Base-by-base conservation (phyloP, 345 rosid genomes). In the Acer campestre region DNA sequence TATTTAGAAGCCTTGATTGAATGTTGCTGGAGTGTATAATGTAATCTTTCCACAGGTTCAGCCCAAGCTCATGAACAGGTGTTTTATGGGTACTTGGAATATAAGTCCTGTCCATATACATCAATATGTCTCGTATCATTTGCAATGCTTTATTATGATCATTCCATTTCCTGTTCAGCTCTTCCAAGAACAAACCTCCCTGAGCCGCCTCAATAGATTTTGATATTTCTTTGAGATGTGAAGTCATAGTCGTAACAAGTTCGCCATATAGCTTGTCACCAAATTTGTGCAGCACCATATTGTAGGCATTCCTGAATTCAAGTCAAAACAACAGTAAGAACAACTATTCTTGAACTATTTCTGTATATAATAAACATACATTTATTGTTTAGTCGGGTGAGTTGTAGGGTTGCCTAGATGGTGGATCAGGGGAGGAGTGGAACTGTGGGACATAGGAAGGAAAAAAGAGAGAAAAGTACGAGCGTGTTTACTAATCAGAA, bases 101-200 rank as follows among this genome's bases (percentile, higher is more conserved):
- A 81, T 88, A 96, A 31, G 98, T 94, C 76, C 99, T 89, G 75
- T 96, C 99, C 98, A 94, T 94, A 84, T 96, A 96, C 99, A 94
- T 96, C 82, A 96, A 87, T 72, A 96, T 96, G 85, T 96, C 99
- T 42, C 99, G 85, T 72, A 96, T 94, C 99, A 96, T 96, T 74
- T 96, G 97, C 78, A 96, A 74, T 3, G 99, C 99, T 81, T 96
- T 96, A 84, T 96, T 96, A 80, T 96, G 99, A 78, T 96, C 99
- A 58, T 88, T 91, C 99, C 99, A 96, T 83, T 94, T 94, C 84
- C 94, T 88, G 88, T 96, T 94, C 35, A 96, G 87, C 90, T 94
- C 99, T 81, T 94, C 97, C 55, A 92, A 82, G 67, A 96, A 96
- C 0, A 92, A 87, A 58, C 93, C 97, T 80, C 99, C 99, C 77